Conservation (phyloP, 345 rosid genomes). For the Murraya paniculata region DNA sequence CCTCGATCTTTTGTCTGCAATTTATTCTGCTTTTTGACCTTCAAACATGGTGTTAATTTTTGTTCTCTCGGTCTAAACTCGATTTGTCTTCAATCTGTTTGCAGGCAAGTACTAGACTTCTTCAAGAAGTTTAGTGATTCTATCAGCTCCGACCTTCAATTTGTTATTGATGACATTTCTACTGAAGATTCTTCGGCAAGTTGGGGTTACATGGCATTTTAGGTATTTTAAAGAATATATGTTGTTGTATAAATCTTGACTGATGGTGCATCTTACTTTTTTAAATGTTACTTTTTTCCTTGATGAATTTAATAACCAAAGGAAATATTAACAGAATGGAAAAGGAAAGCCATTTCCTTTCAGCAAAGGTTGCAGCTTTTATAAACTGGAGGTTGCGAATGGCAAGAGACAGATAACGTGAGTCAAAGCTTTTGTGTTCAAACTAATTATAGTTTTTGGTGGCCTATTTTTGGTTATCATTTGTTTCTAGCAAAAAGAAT, state of each 20-base stretch:
- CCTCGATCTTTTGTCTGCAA: neutral
- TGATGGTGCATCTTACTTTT: no score
- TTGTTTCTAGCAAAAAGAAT: no score
- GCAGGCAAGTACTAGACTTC: conserved; percentile 73
- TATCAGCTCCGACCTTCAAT: conserved; percentile 62
- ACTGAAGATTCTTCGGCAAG: conserved; percentile 57
- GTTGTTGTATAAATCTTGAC: neutral
- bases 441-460: neutral
- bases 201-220: conserved; percentile 92
- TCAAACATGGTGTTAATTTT: no score
- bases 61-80: no score
- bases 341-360: conserved; percentile 74
- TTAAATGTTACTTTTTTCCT: neutral
- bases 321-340: conserved; percentile 57
- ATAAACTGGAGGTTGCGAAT: conserved; percentile 46
- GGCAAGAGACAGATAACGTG: conserved; percentile 69
- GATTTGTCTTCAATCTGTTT: neutral
- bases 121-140: conserved; percentile 64
- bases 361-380: conserved; percentile 94
- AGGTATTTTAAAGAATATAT: conserved; percentile 35
- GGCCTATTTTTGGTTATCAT: no score
- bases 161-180: conserved; percentile 75
- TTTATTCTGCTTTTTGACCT: no score
- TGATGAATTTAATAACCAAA: neutral
- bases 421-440: conserved; percentile 15